A percentile compares a stretch with the other conserved stretches of the same genome.
These are phyloP conservation scores for Leucosporidium scottii DNA, from an alignment of 768 basidiomycete genomes.

Conservation along the genomic window DNA sequence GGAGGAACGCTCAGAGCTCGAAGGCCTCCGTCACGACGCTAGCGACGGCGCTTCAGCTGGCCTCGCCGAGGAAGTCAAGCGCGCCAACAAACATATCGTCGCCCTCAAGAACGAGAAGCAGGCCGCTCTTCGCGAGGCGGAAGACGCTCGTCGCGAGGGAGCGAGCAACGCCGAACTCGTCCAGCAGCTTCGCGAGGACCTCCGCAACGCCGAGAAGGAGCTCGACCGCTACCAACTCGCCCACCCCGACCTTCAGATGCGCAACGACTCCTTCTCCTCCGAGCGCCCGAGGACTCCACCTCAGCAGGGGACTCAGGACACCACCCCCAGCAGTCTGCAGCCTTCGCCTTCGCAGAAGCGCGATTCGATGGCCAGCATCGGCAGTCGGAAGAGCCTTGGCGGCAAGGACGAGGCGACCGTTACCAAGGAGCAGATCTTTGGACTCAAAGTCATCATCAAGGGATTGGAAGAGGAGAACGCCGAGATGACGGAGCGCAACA, in stretches of 20 bases:
- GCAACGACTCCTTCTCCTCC: background rate
- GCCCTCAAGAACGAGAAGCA: constrained; percentile 38
- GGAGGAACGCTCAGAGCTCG: constrained; percentile 82
- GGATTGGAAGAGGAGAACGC: constrained; percentile 81
- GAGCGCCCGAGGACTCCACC: background rate
- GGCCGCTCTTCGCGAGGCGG: constrained; percentile 23
- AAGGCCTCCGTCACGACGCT: constrained; percentile 63
- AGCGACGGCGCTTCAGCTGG: constrained; percentile 56
- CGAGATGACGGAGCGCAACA: constrained; percentile 70
- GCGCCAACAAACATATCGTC: constrained; percentile 54
- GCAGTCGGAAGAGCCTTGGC: constrained; percentile 6
- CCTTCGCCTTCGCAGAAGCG: background rate
- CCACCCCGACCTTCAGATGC: background rate
- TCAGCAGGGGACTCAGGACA: background rate
- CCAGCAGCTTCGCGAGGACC: constrained; percentile 26
- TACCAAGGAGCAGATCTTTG: constrained; percentile 61
- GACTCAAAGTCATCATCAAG: constrained; percentile 82
- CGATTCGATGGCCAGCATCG: constrained; percentile 16
- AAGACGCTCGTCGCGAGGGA: constrained; percentile 27
- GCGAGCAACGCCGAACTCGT: constrained; percentile 13
- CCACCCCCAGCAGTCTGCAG: no score
- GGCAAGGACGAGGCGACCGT: constrained; percentile 34
- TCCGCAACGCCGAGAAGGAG: constrained; percentile 37
- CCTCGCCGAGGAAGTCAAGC: constrained; percentile 51
- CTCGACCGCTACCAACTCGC: constrained; percentile 16